These are phyloP conservation scores for Penicillium tannophilum DNA, from an alignment of 495 filamentous ascomycete species.

Conservation along the genomic window DNA sequence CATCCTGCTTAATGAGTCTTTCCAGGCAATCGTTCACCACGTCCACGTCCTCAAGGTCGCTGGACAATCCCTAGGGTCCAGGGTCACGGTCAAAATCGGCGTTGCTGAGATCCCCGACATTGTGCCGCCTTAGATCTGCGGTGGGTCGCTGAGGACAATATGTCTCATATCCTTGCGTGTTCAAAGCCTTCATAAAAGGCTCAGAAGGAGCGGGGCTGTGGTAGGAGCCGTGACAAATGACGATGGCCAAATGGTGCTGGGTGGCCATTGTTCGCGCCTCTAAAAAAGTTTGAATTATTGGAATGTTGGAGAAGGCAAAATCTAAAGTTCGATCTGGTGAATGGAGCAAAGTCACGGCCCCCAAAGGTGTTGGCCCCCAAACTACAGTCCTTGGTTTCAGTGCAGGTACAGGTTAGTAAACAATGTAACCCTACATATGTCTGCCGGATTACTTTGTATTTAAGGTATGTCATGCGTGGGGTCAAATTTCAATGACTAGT, in stretches of 20 bases:
- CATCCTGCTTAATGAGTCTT: constrained; percentile 27
- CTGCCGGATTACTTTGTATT: too few relatives aligned
- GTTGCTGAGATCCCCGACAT: constrained; percentile 32
- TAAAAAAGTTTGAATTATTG: too few relatives aligned
- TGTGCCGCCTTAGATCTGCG: constrained; percentile 29
- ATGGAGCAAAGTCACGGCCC: too few relatives aligned
- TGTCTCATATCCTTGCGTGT: constrained; percentile 25
- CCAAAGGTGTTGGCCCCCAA: too few relatives aligned
- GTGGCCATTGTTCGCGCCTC: too few relatives aligned
- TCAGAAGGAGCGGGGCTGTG: constrained; percentile 36
- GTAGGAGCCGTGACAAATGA: constrained; percentile 40
- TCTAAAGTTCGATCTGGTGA: too few relatives aligned
- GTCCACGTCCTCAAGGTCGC: not conserved
- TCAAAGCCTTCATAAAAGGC: constrained; percentile 29
- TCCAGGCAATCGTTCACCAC: not conserved
- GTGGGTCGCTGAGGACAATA: constrained; percentile 41
- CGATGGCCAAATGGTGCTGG: constrained; percentile 12
- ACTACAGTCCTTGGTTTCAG: too few relatives aligned
- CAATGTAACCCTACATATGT: too few relatives aligned
- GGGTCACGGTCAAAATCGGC: constrained; percentile 28
- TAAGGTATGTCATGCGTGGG: too few relatives aligned
- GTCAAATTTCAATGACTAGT: too few relatives aligned
- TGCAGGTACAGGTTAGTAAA: too few relatives aligned
- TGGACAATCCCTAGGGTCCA: not conserved
- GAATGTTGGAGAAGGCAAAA: too few relatives aligned